Base-by-base conservation (phyloP, 2,329 filamentous ascomycete genomes). In the Orbilia quercus region DNA sequence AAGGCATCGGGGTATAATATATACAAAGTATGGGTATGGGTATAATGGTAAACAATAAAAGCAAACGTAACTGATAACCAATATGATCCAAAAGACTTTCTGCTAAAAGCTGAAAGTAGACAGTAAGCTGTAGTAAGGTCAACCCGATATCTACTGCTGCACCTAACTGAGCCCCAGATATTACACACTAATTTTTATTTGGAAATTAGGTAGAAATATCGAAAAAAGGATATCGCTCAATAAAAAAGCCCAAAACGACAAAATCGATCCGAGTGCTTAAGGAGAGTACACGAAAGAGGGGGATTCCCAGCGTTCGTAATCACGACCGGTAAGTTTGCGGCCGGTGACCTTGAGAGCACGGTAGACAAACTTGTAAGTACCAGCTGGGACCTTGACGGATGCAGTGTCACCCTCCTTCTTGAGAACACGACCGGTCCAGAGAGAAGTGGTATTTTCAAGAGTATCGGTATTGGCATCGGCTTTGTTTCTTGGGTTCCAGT, bases 291-390 rank as follows among this genome's bases (percentile, higher is more conserved):
- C 25, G 48, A 73, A 73, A 7, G 34, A 23, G 9, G 60, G 60
- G 23, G 69, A 73, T 50, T 66, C 69, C 69, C 69, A 73, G 22
- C 69, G 69, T 57, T 73, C 69, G 34, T 73, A 73, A 22, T 73
- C 69, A 51, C 69, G 69, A 36, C 69, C 69, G n/a, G 60, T 62
- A 1, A 55, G 0, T 47, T 57, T 65, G 54, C 69, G 69, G 50
- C 69, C 69, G 16, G 69, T 73, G 7, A 66, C 11, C 54, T 73
- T 73, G 23, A 73, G 69, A 47, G 69, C 69, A 34, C 69, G 69
- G 60, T 66, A 73, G 40, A 73, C 54, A 16, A 73, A 55, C 60
- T 73, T 73, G 48, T 73, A 73, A 47, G 47, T 66, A 38, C 69
- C 69, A 22, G 60, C 60, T 54, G 69, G 31, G 40, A 73, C 69